These are phyloP conservation scores for Hydrangea macrophylla DNA, from an alignment of 148 eudicot species.

Conservation along the genomic window DNA sequence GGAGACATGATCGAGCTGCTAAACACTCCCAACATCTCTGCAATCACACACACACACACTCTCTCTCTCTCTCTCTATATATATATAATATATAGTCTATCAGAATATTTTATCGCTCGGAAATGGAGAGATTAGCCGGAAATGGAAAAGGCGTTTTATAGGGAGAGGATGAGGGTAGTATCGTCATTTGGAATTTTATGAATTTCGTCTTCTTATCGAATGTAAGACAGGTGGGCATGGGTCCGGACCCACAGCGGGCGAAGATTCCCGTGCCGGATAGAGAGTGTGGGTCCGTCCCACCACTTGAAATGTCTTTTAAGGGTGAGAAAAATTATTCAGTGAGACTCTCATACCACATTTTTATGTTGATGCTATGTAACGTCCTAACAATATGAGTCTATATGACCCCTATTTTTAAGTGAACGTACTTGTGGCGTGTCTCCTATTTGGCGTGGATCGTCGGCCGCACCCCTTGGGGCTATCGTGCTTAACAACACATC, in stretches of 20 bases:
- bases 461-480: no score
- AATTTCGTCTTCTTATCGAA: background rate
- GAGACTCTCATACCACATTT: no score
- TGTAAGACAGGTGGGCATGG: background rate
- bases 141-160: slow-evolving; percentile 17
- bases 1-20: slow-evolving; percentile 79
- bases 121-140: slow-evolving; percentile 5
- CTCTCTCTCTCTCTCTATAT: background rate
- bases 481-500: no score
- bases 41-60: background rate
- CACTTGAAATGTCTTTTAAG: no score
- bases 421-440: no score
- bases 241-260: slow-evolving; percentile 8
- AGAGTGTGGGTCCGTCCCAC: background rate
- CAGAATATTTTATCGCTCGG: background rate
- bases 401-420: background rate
- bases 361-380: no score
- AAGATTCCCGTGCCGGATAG: slow-evolving; percentile 8
- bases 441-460: no score
- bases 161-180: slow-evolving; percentile 12
- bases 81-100: background rate
- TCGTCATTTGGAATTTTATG: slow-evolving; percentile 20
- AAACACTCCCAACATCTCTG: slow-evolving; percentile 74
- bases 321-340: no score
- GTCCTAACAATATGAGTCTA: no score